Evolutionary conservation across 1,284 basidiomycete genomes (phyloP).

Genomic region (Singerocomus inundabilis): DNA sequence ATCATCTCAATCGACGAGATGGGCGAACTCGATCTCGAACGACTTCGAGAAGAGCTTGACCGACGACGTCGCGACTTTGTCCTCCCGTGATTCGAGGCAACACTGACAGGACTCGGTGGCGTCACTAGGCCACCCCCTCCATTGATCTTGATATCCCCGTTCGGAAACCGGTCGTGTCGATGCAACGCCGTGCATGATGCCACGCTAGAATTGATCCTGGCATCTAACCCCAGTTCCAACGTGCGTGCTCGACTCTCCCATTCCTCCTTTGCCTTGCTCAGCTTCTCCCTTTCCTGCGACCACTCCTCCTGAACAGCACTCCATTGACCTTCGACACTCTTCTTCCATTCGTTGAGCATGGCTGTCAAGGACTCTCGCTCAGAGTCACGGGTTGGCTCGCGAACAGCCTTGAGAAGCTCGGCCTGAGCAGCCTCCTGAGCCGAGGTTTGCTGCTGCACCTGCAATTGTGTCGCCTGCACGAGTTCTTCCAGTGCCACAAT

Average conservation of each 20-base stretch:
- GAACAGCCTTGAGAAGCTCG: slow-evolving; percentile 39
- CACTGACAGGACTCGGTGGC: slow-evolving; percentile 69
- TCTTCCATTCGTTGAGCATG: slow-evolving; percentile 66
- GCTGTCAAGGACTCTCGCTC: slow-evolving; percentile 48
- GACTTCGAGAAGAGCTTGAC: slow-evolving; percentile 31
- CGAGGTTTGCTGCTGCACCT: slow-evolving; percentile 38
- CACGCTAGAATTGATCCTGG: slow-evolving; percentile 48
- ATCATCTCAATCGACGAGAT: slow-evolving; percentile 38
- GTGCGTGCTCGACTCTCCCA: slow-evolving; percentile 65
- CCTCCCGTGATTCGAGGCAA: slow-evolving; percentile 56
- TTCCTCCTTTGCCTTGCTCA: slow-evolving; percentile 74
- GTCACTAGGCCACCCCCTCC: slow-evolving; percentile 58
- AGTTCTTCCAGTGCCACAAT: slow-evolving; percentile 58
- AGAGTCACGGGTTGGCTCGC: slow-evolving; percentile 29
- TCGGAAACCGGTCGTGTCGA: slow-evolving; percentile 35
- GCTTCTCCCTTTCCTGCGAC: slow-evolving; percentile 75
- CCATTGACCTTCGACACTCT: slow-evolving; percentile 77
- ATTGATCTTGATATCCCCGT: slow-evolving; percentile 36
- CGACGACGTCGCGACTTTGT: slow-evolving; percentile 36
- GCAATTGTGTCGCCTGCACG: slow-evolving; percentile 45
- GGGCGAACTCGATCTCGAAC: slow-evolving; percentile 32
- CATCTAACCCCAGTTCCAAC: slow-evolving; percentile 43
- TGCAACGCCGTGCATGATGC: slow-evolving; percentile 41
- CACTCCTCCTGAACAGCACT: slow-evolving; percentile 68
- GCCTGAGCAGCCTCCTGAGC: slow-evolving; percentile 45